A percentile compares a stretch with the other conserved stretches of the same genome.
Conservation (phyloP, 1,139 yeast genomes). For the Yamadazyma membranifaciens region DNA sequence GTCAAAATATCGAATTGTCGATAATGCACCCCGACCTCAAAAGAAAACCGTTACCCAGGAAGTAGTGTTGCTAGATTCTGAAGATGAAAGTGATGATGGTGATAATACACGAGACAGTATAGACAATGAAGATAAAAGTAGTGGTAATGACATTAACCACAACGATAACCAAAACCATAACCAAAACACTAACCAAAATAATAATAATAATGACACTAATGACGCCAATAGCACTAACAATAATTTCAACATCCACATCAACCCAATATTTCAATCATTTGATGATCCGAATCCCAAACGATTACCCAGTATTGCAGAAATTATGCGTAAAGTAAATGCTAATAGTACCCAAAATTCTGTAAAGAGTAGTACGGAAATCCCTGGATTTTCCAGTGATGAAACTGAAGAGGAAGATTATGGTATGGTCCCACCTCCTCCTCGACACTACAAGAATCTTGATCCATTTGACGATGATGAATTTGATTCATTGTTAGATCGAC, state of each 20-base stretch:
- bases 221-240: conserved; percentile 2
- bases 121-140: background rate
- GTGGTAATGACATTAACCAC: too few relatives aligned
- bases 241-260: conserved; percentile 1
- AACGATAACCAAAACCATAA: background rate
- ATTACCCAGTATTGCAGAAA: too few relatives aligned
- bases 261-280: too few relatives aligned
- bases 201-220: background rate
- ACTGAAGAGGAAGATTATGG: conserved; percentile 12
- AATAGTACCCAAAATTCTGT: background rate
- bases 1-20: conserved; percentile 35
- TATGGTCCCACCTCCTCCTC: background rate
- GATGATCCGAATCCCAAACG: too few relatives aligned
- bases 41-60: conserved; percentile 18
- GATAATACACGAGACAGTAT: background rate
- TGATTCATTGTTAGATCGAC: background rate
- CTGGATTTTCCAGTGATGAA: conserved; percentile 10
- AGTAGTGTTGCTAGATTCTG: conserved; percentile 26
- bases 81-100: background rate
- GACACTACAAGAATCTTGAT: background rate
- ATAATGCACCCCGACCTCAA: conserved; percentile 17
- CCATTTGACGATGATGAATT: conserved; percentile 1
- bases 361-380: background rate
- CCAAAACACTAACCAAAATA: background rate
- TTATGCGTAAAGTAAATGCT: too few relatives aligned